Conservation (phyloP, 192 early-diverging fungal genomes). For the Bifiguratus adelaidae region DNA sequence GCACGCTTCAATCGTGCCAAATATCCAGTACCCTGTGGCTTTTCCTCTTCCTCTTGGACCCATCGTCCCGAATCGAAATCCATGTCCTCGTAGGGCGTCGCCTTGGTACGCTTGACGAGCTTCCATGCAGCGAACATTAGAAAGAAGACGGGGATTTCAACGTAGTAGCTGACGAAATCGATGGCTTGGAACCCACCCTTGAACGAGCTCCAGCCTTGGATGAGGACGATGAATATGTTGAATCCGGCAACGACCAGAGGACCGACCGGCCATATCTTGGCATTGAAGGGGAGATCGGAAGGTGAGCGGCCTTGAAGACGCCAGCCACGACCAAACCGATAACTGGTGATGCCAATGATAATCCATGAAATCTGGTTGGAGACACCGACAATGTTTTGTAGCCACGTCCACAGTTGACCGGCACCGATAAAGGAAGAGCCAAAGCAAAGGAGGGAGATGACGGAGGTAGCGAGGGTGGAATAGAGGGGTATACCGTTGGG, state of each 20-base stretch:
- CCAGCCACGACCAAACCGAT: slow-evolving; percentile 71
- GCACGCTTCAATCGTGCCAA: neutral
- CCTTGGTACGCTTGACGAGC: slow-evolving; percentile 45
- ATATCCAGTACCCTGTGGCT: neutral
- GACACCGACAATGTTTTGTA: slow-evolving; percentile 57
- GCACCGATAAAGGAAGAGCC: slow-evolving; percentile 38
- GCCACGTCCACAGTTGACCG: slow-evolving; percentile 50
- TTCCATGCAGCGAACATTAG: slow-evolving; percentile 55
- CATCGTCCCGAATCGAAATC: slow-evolving; percentile 39
- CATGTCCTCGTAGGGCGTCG: slow-evolving; percentile 46
- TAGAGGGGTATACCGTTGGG: slow-evolving; percentile 49
- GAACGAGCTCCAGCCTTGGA: slow-evolving; percentile 45
- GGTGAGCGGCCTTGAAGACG: slow-evolving; percentile 55
- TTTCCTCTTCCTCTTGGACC: neutral
- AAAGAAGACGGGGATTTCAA: slow-evolving; percentile 55
- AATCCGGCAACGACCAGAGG: slow-evolving; percentile 53
- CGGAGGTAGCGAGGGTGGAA: slow-evolving; percentile 37
- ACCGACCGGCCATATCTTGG: slow-evolving; percentile 62
- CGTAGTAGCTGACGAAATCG: slow-evolving; percentile 50
- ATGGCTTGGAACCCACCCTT: slow-evolving; percentile 37
- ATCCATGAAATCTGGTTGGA: slow-evolving; percentile 72
- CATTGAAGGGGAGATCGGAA: slow-evolving; percentile 57
- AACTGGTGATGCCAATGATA: slow-evolving; percentile 67
- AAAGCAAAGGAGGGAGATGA: slow-evolving; percentile 48
- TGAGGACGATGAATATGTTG: slow-evolving; percentile 44